Percentiles rank a stretch among this genome's conserved stretches.
These are phyloP conservation scores for Irpex sp. DNA, from an alignment of 1,284 basidiomycete genomes.

Conservation along the genomic window DNA sequence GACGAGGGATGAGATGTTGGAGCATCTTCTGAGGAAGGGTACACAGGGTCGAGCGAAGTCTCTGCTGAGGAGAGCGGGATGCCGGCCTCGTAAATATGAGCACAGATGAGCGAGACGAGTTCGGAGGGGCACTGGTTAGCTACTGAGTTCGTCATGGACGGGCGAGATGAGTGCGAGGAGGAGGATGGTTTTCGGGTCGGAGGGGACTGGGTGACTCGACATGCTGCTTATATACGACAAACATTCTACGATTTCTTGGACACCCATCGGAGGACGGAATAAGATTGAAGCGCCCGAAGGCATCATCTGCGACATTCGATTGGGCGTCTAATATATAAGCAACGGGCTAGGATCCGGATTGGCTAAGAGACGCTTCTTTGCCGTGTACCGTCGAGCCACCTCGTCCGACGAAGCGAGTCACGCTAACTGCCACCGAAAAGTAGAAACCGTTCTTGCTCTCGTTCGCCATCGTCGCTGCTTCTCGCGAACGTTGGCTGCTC, in stretches of 20 bases:
- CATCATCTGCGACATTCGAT: background rate
- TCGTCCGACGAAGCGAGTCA: background rate
- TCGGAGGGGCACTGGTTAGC: constrained; percentile 49
- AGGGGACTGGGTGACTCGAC: background rate
- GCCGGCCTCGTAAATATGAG: constrained; percentile 61
- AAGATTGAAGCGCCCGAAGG: background rate
- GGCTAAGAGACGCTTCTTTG: background rate
- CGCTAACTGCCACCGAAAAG: background rate
- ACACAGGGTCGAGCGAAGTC: constrained; percentile 68
- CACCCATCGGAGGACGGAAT: background rate
- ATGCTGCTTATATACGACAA: background rate
- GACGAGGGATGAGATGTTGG: constrained; percentile 69
- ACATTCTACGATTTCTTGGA: constrained; percentile 4
- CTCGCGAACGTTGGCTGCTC: background rate
- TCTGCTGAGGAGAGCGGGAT: constrained; percentile 38
- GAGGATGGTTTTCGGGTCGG: background rate
- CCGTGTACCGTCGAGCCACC: background rate
- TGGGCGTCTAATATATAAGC: background rate
- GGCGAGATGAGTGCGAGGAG: constrained; percentile 9
- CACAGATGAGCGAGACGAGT: constrained; percentile 63
- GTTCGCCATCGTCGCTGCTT: background rate
- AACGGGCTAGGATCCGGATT: background rate
- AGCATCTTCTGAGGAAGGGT: constrained; percentile 41
- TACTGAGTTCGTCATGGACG: constrained; percentile 11
- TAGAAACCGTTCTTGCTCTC: background rate